Evolutionary conservation across 2,329 filamentous ascomycete genomes (phyloP).

Genomic region (Venturiaceae sp.): DNA sequence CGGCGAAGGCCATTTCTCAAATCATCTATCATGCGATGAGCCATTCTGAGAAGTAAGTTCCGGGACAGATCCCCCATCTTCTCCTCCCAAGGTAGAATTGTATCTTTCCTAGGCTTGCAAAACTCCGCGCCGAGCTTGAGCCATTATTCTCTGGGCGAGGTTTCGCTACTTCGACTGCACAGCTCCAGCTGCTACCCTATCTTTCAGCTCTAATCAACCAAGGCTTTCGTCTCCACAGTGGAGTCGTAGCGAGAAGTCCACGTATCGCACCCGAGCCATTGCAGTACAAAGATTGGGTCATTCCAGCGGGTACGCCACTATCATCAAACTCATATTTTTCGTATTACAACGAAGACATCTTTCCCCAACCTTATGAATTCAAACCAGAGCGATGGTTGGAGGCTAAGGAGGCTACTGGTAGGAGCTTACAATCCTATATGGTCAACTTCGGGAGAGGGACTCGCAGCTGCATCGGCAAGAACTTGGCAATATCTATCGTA

Average conservation of each 20-base stretch:
- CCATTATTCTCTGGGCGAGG: not conserved
- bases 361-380: slow-evolving; percentile 33
- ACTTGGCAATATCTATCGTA: not conserved
- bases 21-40: not conserved
- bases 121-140: not conserved
- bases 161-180: not conserved
- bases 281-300: not conserved
- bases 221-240: slow-evolving; percentile 34
- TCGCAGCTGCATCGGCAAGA: not conserved
- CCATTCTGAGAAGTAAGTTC: not conserved
- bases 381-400: slow-evolving; percentile 39
- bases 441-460: not conserved
- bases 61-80: too few species aligned
- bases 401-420: slow-evolving; percentile 12
- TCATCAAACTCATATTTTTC: slow-evolving; percentile 15
- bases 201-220: slow-evolving; percentile 41
- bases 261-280: not conserved
- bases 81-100: not conserved
- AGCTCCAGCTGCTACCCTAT: slow-evolving; percentile 24
- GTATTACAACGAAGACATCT: slow-evolving; percentile 35
- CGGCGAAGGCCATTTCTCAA: not conserved
- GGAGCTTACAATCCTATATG: not conserved
- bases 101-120: not conserved
- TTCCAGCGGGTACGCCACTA: slow-evolving; percentile 8
- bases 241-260: not conserved